Evolutionary conservation across 345 rosid species (phyloP).

Genomic region (Nephelium lappaceum): DNA sequence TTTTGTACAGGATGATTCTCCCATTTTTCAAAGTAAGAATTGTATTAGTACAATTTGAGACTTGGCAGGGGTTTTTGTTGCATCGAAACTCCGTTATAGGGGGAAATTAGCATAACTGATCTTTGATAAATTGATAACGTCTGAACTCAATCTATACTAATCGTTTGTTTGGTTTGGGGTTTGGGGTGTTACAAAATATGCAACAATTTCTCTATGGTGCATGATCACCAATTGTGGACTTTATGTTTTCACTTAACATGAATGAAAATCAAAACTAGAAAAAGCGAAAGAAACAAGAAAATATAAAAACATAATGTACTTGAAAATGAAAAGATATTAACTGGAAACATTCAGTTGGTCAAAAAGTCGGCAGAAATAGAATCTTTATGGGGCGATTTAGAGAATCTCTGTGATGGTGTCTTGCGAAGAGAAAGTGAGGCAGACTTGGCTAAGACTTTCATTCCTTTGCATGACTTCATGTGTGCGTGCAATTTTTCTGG

Average conservation of each 20-base stretch:
- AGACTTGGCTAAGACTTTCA: constrained; percentile 35
- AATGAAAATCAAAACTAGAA: background rate
- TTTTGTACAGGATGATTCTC: background rate
- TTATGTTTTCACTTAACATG: background rate
- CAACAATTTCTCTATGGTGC: background rate
- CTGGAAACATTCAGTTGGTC: constrained; percentile 12
- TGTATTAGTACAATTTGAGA: background rate
- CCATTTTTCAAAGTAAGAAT: background rate
- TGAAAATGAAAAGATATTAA: background rate
- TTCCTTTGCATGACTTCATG: constrained; percentile 71
- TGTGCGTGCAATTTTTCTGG: constrained; percentile 78
- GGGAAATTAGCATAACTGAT: no score
- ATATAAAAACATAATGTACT: no score
- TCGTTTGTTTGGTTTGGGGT: no score
- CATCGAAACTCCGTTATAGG: background rate
- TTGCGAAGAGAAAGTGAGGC: constrained; percentile 20
- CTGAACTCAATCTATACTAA: background rate
- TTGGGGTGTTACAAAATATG: no score
- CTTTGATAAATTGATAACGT: no score
- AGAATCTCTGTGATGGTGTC: constrained; percentile 3
- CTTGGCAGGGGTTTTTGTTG: background rate
- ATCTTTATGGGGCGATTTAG: constrained; percentile 4
- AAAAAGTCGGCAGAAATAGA: constrained; percentile 25
- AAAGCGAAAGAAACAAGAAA: background rate
- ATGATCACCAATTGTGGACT: background rate